Conservation (phyloP, 192 early-diverging fungal genomes). For the Coemansia brasiliensis region DNA sequence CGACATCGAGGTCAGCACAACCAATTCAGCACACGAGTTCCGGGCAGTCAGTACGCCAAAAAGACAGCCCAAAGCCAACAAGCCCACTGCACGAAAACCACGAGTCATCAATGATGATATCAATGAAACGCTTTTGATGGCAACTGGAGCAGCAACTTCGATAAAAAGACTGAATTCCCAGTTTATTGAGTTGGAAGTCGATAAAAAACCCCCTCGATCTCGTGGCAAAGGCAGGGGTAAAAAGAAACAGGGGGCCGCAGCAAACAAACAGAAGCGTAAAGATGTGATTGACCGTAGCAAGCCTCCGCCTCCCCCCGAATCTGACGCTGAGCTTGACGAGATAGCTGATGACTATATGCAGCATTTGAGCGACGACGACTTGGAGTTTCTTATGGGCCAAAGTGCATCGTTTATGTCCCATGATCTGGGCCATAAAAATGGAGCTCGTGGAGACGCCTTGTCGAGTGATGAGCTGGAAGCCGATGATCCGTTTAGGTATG, state of each 20-base stretch:
- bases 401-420: slow-evolving; percentile 9
- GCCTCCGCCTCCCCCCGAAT: slow-evolving; percentile 1
- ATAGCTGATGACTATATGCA: slow-evolving; percentile 33
- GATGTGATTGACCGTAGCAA: slow-evolving; percentile 1
- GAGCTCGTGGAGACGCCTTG: background rate
- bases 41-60: slow-evolving; percentile 1
- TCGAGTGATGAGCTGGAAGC: slow-evolving; percentile 11
- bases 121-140: background rate
- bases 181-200: slow-evolving; percentile 29
- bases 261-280: slow-evolving; percentile 3
- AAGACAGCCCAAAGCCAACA: background rate
- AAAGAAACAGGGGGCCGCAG: slow-evolving; percentile 3
- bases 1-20: background rate
- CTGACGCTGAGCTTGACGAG: slow-evolving; percentile 13
- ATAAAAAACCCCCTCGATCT: background rate
- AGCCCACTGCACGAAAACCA: background rate
- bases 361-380: slow-evolving; percentile 26
- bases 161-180: slow-evolving; percentile 22
- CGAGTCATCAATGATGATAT: slow-evolving; percentile 28
- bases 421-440: slow-evolving; percentile 23
- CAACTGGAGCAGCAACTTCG: slow-evolving; percentile 1
- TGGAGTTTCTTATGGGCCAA: slow-evolving; percentile 12
- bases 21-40: slow-evolving; percentile 15
- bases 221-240: background rate
- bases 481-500: slow-evolving; percentile 29